Evolutionary conservation across 1,139 yeast species (phyloP), one percentile per base, ranked within the genome.

Genomic region (Hansenula anomala): DNA sequence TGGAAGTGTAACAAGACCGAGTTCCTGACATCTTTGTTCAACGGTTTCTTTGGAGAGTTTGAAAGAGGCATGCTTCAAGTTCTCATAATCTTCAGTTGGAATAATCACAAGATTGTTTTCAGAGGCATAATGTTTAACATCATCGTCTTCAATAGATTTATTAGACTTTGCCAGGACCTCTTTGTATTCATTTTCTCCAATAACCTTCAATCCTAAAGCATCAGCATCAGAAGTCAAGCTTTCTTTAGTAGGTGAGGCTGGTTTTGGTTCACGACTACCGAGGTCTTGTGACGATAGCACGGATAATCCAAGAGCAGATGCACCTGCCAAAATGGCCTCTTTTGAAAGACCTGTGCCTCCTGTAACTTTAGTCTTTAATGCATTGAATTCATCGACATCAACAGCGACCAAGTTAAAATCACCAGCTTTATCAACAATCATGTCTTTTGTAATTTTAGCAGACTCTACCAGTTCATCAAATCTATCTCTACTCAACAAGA

Each of bases 1-100:
- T 9, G 55, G 48, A 10, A 69, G 34, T 1, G 60, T 55, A 15
- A 56, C 56, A 30, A 57, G 47, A 1, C 67, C 70, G 33, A 56
- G 53, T 19, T 40, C 46, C 8, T 44, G 47, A 13, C 75, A 75
- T 39, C 56, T 59, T 4, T 50, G 43, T 25, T 52, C 42, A 28
- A 74, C 44, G 36, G 60, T 61, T 4, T 64, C 67, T 22, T n/a
- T n/a, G n/a, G n/a, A n/a, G n/a, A n/a, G n/a, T n/a, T n/a, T n/a
- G n/a, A n/a, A n/a, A n/a, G n/a, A n/a, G n/a, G n/a, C n/a, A n/a
- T 27, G 5, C 13, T 36, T 26, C 23, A 36, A n/a, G 7, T 10
- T 8, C 3, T 28, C 24, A 22, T 34, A 30, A 27, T 39, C 42
- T 12, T n/a, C 34, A 8, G 23, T 4, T 9, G 37, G 20, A 9